phyloP scores from a whole-genome alignment of 768 basidiomycete genomes.

The Phaffia tasmanica region DNA sequence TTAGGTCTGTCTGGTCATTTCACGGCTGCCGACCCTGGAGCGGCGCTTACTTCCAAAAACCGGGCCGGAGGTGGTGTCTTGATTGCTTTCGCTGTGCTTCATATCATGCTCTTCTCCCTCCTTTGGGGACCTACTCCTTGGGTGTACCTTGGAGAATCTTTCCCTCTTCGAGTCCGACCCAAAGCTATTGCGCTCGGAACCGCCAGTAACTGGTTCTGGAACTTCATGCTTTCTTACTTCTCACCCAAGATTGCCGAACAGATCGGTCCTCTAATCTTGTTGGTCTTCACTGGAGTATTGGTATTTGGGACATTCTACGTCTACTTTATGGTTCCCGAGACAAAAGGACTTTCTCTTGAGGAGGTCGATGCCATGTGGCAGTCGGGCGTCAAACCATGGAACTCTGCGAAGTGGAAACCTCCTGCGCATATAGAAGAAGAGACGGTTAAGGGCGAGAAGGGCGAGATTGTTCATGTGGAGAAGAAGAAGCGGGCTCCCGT shows the following conservation, averaged over 20 bases:
- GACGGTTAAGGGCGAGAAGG: conserved; percentile 20
- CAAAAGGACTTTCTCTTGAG: conserved; percentile 63
- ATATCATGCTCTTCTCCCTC: conserved; percentile 58
- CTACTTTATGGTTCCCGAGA: conserved; percentile 67
- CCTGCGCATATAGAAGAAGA: not conserved
- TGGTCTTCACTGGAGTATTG: conserved; percentile 67
- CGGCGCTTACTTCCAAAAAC: conserved; percentile 49
- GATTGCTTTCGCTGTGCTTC: conserved; percentile 66
- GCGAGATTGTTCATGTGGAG: conserved; percentile 12
- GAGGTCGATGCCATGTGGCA: conserved; percentile 69
- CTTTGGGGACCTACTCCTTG: conserved; percentile 19
- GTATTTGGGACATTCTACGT: conserved; percentile 60
- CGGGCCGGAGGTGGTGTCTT: conserved; percentile 45
- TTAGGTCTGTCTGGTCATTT: conserved; percentile 58
- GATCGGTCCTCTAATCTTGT: conserved; percentile 61
- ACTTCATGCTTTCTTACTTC: conserved; percentile 63
- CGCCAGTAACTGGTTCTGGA: conserved; percentile 46
- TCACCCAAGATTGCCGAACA: conserved; percentile 45
- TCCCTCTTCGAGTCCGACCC: conserved; percentile 67
- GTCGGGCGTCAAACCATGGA: conserved; percentile 54
- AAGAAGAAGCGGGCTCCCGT: conserved; percentile 10
- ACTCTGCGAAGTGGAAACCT: conserved; percentile 52
- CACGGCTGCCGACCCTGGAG: conserved; percentile 49
- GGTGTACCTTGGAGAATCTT: conserved; percentile 46
- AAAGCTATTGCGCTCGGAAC: conserved; percentile 69